phyloP scores from a whole-genome alignment of 176 grass and related monocot genomes.

The Eleusine coracana region DNA sequence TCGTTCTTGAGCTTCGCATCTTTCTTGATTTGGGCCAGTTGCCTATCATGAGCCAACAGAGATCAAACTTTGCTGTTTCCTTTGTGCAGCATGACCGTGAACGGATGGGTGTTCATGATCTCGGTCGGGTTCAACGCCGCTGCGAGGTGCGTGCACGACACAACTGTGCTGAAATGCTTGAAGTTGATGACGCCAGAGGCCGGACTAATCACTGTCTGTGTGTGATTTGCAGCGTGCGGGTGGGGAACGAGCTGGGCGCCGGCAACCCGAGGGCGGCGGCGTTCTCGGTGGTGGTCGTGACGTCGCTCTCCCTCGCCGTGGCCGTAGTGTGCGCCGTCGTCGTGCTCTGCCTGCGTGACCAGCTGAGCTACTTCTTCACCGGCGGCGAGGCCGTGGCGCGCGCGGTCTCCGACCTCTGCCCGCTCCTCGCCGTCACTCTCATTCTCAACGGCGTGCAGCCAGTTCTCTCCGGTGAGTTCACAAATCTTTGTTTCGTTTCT shows the following conservation, averaged over 20 bases:
- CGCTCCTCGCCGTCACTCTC: constrained; percentile 39
- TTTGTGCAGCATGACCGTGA: constrained; percentile 44
- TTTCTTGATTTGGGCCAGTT: background rate
- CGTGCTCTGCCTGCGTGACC: constrained; percentile 35
- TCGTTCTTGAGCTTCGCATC: background rate
- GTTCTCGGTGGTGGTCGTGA: constrained; percentile 45
- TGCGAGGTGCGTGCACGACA: constrained; percentile 43
- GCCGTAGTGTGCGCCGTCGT: background rate
- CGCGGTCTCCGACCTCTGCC: constrained; percentile 32
- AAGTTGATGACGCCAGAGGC: too few relatives aligned
- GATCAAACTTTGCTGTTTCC: too few relatives aligned
- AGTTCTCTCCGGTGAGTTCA: constrained; percentile 33
- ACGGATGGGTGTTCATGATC: constrained; percentile 58
- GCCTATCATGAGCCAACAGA: background rate
- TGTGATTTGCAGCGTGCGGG: constrained; percentile 36
- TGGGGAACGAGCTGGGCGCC: constrained; percentile 39
- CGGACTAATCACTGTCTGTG: too few relatives aligned
- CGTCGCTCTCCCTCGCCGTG: background rate
- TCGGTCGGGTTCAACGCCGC: constrained; percentile 69
- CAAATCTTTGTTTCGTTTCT: background rate
- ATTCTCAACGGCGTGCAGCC: constrained; percentile 48
- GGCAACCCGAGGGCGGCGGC: constrained; percentile 27
- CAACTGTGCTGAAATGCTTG: background rate
- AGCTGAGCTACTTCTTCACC: constrained; percentile 43
- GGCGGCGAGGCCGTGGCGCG: constrained; percentile 33